Evolutionary conservation across 257 asterid genomes (phyloP).

Genomic region (Nicotiana tomentosiformis): DNA sequence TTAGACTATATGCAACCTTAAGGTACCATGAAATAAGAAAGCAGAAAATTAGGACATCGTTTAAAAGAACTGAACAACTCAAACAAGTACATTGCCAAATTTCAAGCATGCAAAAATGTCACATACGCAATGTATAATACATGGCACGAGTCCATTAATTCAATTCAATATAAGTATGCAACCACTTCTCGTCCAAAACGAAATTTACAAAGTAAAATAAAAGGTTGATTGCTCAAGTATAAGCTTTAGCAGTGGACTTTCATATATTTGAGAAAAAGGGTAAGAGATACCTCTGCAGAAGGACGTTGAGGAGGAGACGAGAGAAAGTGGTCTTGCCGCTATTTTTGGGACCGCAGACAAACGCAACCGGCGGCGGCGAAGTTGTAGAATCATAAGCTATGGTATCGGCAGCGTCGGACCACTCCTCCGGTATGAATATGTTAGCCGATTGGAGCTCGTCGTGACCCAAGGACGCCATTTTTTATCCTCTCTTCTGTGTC

Average conservation of each 20-base stretch:
- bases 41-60: not conserved
- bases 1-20: not conserved
- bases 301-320: conserved; percentile 75
- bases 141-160: not conserved
- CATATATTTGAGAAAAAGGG: not conserved
- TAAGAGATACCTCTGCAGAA: conserved; percentile 55
- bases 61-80: not conserved
- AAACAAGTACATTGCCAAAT: not conserved
- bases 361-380: conserved; percentile 36
- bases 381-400: conserved; percentile 36
- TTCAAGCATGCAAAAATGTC: not conserved
- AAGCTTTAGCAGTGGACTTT: not conserved
- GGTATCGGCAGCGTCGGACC: conserved; percentile 61
- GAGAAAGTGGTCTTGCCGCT: conserved; percentile 87
- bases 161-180: too few species aligned
- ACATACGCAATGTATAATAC: not conserved
- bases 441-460: conserved; percentile 31
- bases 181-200: too few species aligned
- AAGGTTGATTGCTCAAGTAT: not conserved
- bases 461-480: conserved; percentile 18
- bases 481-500: not conserved
- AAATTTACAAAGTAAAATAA: not conserved
- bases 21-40: not conserved
- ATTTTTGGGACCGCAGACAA: conserved; percentile 84
- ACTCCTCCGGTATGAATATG: conserved; percentile 58